Base-by-base conservation (phyloP, 1,284 basidiomycete genomes). In the Cutaneotrichosporon mucoides region DNA sequence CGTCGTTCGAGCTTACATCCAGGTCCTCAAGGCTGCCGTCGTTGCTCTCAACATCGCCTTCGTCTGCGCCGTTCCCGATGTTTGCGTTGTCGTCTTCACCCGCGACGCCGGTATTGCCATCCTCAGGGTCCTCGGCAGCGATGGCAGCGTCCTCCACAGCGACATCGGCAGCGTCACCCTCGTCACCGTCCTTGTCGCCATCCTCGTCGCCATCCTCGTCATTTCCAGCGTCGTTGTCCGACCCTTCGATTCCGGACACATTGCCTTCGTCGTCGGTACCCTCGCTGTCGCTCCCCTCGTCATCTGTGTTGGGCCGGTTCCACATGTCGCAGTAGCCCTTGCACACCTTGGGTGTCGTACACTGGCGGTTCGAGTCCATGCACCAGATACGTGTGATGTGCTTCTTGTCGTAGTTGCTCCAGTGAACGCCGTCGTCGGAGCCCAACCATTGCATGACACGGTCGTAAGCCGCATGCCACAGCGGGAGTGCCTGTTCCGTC, bases 371-470 rank as follows among this genome's bases (percentile, higher is more conserved):
- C 9, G 38, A 42, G 37, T 41, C 34, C 42, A 51, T 35, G 36
- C 55, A 57, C 7, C 6, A 15, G 38, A 61, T 50, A 13, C 60
- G 60, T 11, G 40, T 51, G 37, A 42, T 42, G 38, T 8, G 38
- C 16, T 6, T 53, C 36, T 48, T 16, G 3, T 47, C 13, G 24
- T 13, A 40, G 12, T 40, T 40, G 38, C 38, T 45, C 11, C 24
- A 38, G 38, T 41, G 11, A 1, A 33, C n/a, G 38, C 49, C 49
- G 38, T 51, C 49, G 24, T 51, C 49, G 12, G 49, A 15, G 7
- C 49, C 49, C 10, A 51, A 24, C 54, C 57, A 59, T 12, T 43
- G 13, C 60, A 56, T 53, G 11, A 49, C 52, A 13, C 45, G 57
- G 24, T 50, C 42, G 42, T 59, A 56, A 12, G 49, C 16, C 12